Conservation (phyloP, 1,284 basidiomycete genomes). For the Heterobasidion occidentale region DNA sequence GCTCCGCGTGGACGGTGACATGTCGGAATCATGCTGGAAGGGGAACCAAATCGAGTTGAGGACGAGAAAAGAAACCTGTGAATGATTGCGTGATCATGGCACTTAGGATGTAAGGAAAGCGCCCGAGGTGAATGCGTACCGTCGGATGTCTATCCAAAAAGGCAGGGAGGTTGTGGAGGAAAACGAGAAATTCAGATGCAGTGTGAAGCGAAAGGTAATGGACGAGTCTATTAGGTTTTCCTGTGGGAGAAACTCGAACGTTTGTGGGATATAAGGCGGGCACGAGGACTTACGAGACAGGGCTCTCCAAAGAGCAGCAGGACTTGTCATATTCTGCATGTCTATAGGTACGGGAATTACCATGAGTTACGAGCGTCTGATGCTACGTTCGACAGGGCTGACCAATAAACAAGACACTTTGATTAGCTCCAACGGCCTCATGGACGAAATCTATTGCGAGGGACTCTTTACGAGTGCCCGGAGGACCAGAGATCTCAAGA, state of each 20-base stretch:
- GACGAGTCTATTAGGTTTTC: constrained; percentile 22
- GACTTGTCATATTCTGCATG: constrained; percentile 58
- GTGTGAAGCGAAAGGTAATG: constrained; percentile 37
- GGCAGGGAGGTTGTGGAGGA: constrained; percentile 45
- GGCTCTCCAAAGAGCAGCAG: constrained; percentile 32
- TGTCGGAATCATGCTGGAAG: constrained; percentile 39
- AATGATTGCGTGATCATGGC: background rate
- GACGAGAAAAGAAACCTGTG: constrained; percentile 50
- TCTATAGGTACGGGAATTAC: constrained; percentile 28
- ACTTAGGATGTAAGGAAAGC: constrained; percentile 1
- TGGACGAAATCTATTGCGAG: constrained; percentile 41
- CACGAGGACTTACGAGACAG: constrained; percentile 23
- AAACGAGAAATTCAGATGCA: constrained; percentile 48
- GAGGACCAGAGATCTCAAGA: constrained; percentile 67
- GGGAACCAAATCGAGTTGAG: constrained; percentile 61
- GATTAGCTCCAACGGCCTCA: constrained; percentile 34
- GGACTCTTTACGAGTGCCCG: constrained; percentile 56
- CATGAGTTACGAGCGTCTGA: no score
- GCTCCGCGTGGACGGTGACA: constrained; percentile 29
- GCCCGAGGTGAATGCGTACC: constrained; percentile 23
- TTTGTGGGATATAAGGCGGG: background rate
- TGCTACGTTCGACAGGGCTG: constrained; percentile 10
- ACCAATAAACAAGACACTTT: constrained; percentile 60
- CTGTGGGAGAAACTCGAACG: no score
- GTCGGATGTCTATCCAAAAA: constrained; percentile 37